Conservation (phyloP, 345 rosid species). For the Noccaea bulbosa region DNA sequence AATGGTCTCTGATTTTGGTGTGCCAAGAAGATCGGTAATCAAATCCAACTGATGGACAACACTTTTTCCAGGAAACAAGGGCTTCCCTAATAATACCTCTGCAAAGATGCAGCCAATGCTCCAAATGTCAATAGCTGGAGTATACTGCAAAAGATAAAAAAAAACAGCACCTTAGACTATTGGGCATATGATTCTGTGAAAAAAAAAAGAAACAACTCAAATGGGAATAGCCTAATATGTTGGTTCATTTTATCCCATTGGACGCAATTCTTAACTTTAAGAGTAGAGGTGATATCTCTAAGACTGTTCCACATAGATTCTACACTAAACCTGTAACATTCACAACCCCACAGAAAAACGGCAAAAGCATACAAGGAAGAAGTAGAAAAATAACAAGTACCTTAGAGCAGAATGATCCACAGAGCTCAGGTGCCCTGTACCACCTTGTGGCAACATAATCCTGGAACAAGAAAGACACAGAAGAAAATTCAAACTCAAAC, state of each 20-base stretch:
- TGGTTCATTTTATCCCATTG: slow-evolving; percentile 14
- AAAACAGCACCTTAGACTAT: slow-evolving; percentile 40
- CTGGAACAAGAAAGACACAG: slow-evolving; percentile 45
- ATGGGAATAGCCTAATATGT: slow-evolving; percentile 45
- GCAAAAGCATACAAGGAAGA: slow-evolving; percentile 8
- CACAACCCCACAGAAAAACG: slow-evolving; percentile 21
- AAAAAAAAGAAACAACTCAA: slow-evolving; percentile 32
- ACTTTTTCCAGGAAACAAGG: slow-evolving; percentile 97
- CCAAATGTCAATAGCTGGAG: slow-evolving; percentile 99
- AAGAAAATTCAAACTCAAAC: slow-evolving; percentile 27
- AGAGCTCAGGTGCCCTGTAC: slow-evolving; percentile 98
- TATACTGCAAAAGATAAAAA: slow-evolving; percentile 65
- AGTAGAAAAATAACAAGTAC: slow-evolving; percentile 48
- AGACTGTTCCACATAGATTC: slow-evolving; percentile 1
- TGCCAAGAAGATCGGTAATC: slow-evolving; percentile 97
- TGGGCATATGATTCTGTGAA: slow-evolving; percentile 29
- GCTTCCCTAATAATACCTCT: slow-evolving; percentile 94
- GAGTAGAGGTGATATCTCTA: slow-evolving; percentile 1
- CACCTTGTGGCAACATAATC: slow-evolving; percentile 99
- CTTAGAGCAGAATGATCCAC: slow-evolving; percentile 97
- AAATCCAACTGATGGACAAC: slow-evolving; percentile 94
- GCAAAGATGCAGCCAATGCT: slow-evolving; percentile 99
- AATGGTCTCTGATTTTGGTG: slow-evolving; percentile 81
- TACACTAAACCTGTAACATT: slow-evolving; percentile 23
- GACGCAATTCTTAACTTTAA: slow-evolving; percentile 22